phyloP scores from a whole-genome alignment of 177 flowering plant genomes.

The Vitis hybrid region DNA sequence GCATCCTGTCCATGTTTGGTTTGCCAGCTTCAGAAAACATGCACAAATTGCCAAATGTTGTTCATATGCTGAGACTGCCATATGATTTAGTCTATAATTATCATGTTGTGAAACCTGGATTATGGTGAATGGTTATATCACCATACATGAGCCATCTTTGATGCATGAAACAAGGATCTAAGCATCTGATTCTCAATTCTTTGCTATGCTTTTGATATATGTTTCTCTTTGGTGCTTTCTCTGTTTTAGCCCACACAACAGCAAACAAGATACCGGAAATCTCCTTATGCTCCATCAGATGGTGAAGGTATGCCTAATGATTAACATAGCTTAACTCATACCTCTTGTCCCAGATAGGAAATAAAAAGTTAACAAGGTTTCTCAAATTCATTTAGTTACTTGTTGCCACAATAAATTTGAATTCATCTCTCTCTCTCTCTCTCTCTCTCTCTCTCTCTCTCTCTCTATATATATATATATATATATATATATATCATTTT shows the following conservation, averaged over 20 bases:
- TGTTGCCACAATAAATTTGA: background rate
- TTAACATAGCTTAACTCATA: too few species aligned
- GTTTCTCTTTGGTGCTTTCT: background rate
- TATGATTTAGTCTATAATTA: too few species aligned
- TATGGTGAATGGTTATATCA: too few species aligned
- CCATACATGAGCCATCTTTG: too few species aligned
- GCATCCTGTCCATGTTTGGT: too few species aligned
- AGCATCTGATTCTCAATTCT: background rate
- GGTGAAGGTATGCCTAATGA: constrained; percentile 52
- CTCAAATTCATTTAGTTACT: background rate
- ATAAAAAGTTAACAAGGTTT: background rate
- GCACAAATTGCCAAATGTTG: too few species aligned
- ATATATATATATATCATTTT: background rate
- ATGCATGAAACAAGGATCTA: background rate
- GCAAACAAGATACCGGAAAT: constrained; percentile 69
- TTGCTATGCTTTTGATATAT: background rate
- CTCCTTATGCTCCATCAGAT: constrained; percentile 69
- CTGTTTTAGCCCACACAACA: constrained; percentile 64
- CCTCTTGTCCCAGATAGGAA: too few species aligned
- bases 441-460: too few species aligned
- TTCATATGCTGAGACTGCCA: too few species aligned
- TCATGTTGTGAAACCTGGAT: too few species aligned
- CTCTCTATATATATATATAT: background rate
- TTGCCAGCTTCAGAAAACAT: too few species aligned
- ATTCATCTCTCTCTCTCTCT: background rate